Base-by-base conservation (phyloP, 2,329 filamentous ascomycete species). In the Salinomyces thailandicus region DNA sequence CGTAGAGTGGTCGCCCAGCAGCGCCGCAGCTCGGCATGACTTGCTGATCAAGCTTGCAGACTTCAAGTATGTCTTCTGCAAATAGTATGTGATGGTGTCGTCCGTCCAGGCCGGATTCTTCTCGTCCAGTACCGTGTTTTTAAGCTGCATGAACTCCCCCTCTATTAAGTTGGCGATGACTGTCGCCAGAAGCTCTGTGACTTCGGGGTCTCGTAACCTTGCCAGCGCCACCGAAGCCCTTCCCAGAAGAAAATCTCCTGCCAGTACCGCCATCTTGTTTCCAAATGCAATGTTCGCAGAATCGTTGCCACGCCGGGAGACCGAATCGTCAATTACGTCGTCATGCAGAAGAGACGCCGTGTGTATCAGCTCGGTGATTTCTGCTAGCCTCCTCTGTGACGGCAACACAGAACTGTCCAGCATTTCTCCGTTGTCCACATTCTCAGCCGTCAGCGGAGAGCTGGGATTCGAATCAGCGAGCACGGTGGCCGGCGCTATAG, bases 101-200 rank as follows among this genome's bases (percentile, higher is more conserved):
- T 95, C 85, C 2, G 81, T 91, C 75, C 83, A 96, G 7, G 72
- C 67, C 1, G 89, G 89, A 49, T 83, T 79, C 46, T 74, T 71
- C 68, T 96, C 89, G 58, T 95, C 89, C 47, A 75, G 72, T 31
- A 83, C 84, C 1, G 91, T 96, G 62, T 98, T 98, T 67, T 94
- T 93, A 51, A 98, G 69, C 68, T 98, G 91, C 91, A 98, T 98
- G 67, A 98, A 96, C 63, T 98, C 91, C 55, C 91, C 91, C 65
- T 98, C 91, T 14, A 98, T 87, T 17, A 98, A 69, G 59, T 98
- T 98, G 30, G 91, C 89, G 50, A 98, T 96, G 28, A 96, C 91
- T 1, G 89, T 96, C 3, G 91, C 86, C 18, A 98, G 68, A 5
- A 98, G 73, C 65, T 98, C 91, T 6, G 86, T 85, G 2, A 98